Evolutionary conservation across 1,284 basidiomycete species (phyloP), one percentile per base, ranked within the genome.

Genomic region (Cryptococcus floricola): DNA sequence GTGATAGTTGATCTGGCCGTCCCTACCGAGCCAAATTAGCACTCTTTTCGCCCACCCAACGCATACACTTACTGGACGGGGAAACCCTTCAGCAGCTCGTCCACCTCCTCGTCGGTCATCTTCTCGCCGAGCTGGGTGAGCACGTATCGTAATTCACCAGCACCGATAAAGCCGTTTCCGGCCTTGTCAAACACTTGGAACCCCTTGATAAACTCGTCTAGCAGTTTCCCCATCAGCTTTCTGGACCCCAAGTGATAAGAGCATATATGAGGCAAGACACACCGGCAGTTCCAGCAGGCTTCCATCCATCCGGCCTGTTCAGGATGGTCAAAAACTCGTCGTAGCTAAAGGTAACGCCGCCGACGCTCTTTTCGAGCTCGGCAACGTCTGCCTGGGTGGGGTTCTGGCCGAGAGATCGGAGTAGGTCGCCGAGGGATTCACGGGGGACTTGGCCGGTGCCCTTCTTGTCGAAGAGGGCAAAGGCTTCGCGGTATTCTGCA

Each of bases 181-280:
- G 96, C 93, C 80, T 97, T 97, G 79, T 98, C 95, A 65, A 98
- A 98, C 18, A 98, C 95, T 73, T 98, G 94, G 84, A 98, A 98
- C 9, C 94, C 96, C 54, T 95, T 91, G 70, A 97, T 91, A 80
- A 98, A 98, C 75, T 98, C 95, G 82, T 98, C 95, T 94, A 75
- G 23, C 13, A 39, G 13, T 27, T 41, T 3, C 50, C 39, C 13
- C 12, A 6, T 38, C 19, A 38, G 8, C 18, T 5, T 5, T 39
- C 16, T 19, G 8, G 8, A 7, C 31, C 25, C 39, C 39, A n/a
- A n/a, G n/a, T n/a, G n/a, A 38, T 8, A 13, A 23, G n/a, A 2
- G 23, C 28, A 49, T 27, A 13, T 38, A 48, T 2, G 13, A 50
- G 23, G 10, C 18, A 12, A 12, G 13, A 78, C 83, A 67, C 57